Percentiles rank a stretch among this genome's conserved stretches.
These are phyloP conservation scores for Karstenula rhodostoma DNA, from an alignment of 2,329 filamentous ascomycete species.

Conservation along the genomic window DNA sequence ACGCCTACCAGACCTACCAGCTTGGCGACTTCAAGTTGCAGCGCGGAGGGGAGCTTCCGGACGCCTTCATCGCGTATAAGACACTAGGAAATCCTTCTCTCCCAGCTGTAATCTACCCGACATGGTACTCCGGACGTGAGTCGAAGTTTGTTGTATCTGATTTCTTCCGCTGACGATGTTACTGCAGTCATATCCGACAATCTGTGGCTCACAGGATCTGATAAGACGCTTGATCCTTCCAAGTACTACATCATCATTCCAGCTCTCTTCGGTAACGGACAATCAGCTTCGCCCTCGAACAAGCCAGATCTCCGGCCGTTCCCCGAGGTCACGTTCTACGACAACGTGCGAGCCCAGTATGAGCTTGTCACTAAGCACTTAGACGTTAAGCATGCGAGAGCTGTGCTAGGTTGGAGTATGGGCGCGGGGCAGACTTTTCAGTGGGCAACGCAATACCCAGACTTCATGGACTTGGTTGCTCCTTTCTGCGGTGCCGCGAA, in stretches of 20 bases:
- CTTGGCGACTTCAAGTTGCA: constrained; percentile 74
- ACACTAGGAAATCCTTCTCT: constrained; percentile 70
- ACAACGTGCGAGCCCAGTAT: constrained; percentile 74
- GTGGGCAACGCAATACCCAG: constrained; percentile 69
- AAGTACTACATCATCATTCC: constrained; percentile 74
- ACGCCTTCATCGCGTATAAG: constrained; percentile 78
- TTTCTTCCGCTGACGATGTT: neutral
- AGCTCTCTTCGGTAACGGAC: constrained; percentile 73
- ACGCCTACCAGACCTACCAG: constrained; percentile 61
- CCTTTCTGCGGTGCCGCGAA: constrained; percentile 73
- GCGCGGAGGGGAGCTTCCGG: constrained; percentile 66
- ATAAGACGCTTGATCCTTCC: constrained; percentile 70
- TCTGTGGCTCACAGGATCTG: constrained; percentile 74
- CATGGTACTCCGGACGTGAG: constrained; percentile 74
- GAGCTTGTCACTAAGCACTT: constrained; percentile 70
- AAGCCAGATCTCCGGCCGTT: constrained; percentile 63
- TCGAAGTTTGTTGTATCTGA: constrained; percentile 26
- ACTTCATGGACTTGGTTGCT: constrained; percentile 70
- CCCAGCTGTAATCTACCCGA: constrained; percentile 77
- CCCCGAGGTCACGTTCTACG: constrained; percentile 70
- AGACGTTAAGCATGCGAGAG: constrained; percentile 65
- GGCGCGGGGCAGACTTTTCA: constrained; percentile 72
- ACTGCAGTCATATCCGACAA: constrained; percentile 70
- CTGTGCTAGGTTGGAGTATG: constrained; percentile 76
- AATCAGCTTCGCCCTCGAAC: constrained; percentile 74